These are phyloP conservation scores for Cladosporium austrohemisphaericum DNA, from an alignment of 2,329 filamentous ascomycete genomes.

Conservation along the genomic window DNA sequence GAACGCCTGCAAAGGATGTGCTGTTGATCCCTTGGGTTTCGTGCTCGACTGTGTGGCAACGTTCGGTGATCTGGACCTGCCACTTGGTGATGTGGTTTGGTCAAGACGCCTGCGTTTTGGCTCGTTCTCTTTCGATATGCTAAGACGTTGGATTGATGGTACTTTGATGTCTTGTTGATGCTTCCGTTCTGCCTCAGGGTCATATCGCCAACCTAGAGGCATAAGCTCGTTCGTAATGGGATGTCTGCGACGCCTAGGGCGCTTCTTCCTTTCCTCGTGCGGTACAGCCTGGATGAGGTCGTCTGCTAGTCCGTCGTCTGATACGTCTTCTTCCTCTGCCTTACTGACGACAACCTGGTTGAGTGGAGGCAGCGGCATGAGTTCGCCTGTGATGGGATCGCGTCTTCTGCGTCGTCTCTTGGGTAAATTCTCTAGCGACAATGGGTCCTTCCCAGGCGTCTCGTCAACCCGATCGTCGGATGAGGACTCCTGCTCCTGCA, in stretches of 20 bases:
- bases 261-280: slow-evolving; percentile 22
- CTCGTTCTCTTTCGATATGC: slow-evolving; percentile 18
- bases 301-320: neutral
- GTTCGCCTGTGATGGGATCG: slow-evolving; percentile 29
- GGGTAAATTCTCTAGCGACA: slow-evolving; percentile 2
- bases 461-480: neutral
- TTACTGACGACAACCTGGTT: slow-evolving; percentile 21
- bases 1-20: neutral
- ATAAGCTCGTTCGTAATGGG: slow-evolving; percentile 31
- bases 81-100: neutral
- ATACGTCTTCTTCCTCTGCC: slow-evolving; percentile 16
- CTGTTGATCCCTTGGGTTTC: neutral
- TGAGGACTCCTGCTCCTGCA: neutral
- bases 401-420: slow-evolving; percentile 27
- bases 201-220: slow-evolving; percentile 30
- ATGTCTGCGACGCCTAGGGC: slow-evolving; percentile 28
- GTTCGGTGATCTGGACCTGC: neutral
- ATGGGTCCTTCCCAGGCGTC: neutral
- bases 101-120: slow-evolving; percentile 20
- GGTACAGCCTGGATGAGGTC: too few relatives aligned
- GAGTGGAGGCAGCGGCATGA: slow-evolving; percentile 23
- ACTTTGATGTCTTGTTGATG: neutral
- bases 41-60: neutral
- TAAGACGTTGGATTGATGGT: slow-evolving; percentile 18
- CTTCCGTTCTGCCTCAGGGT: slow-evolving; percentile 18